Evolutionary conservation across 768 basidiomycete species (phyloP), one percentile per base, ranked within the genome.

Genomic region (Agrocybe chaxingu): DNA sequence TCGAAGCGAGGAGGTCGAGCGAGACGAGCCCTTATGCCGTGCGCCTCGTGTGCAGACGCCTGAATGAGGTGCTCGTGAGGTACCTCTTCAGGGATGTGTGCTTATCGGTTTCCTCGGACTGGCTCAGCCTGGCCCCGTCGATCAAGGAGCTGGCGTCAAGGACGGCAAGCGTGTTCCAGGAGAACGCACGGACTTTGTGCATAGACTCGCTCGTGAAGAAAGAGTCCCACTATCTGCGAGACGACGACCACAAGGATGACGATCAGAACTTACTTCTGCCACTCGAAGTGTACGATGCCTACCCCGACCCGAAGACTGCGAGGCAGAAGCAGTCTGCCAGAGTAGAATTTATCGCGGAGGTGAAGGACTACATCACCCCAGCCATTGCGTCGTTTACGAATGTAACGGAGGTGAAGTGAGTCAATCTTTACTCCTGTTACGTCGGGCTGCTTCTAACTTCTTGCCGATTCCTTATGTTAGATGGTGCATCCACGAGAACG

Each of bases 11-110:
- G 19, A 31, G 43, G 7, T 16, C 43, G 31, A 45, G 35, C 32
- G 43, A 45, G 19, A 24, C 19, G 31, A 45, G 31, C 10, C 43
- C 43, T n/a, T 45, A 45, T 32, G 7, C 43, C 7, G 31, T 34
- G 29, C 43, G 43, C n/a, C 43, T 45, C 24, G 43, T 45, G 13
- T 45, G 43, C 43, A 45, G 35, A 29, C 31, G 35, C 31, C 35
- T 45, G 13, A 45, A 45, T 34, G 43, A 45, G 9, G 43, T 45
- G 31, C 31, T 45, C 9, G 35, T 34, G 31, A 31, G 35, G 24
- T 33, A 45, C 19, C 43, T 45, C 11, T 45, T 45, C 43, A 31
- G 43, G n/a, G 43, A 45, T 33, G 43, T 45, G 13, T 45, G 35
- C 19, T 32, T 45, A 13, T 12, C 31, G 19, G 13, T 45, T 13